phyloP scores from a whole-genome alignment of 140 eudicot species.

The Cichorium intybus region DNA sequence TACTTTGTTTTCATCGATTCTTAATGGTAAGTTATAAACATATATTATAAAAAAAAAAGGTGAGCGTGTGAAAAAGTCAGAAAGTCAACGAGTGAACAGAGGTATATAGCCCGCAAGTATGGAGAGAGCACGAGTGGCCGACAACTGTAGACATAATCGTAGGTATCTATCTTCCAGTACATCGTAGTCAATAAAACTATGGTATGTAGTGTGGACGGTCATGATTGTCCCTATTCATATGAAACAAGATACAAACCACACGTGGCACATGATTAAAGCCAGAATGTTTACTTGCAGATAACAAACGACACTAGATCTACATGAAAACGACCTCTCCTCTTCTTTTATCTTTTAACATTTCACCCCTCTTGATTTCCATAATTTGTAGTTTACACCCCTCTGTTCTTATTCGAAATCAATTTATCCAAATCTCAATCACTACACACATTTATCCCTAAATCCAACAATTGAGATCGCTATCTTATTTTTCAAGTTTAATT shows the following conservation, averaged over 20 bases:
- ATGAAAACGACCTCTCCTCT: conserved; percentile 25
- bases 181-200: conserved; percentile 14
- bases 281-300: conserved; percentile 36
- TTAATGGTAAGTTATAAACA: too few species aligned
- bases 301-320: conserved; percentile 31
- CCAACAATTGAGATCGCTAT: too few species aligned
- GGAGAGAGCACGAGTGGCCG: conserved; percentile 38
- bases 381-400: not conserved
- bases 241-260: conserved; percentile 19
- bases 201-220: conserved; percentile 27
- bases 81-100: conserved; percentile 38
- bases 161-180: conserved; percentile 24
- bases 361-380: not conserved
- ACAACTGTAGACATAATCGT: conserved; percentile 23
- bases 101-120: conserved; percentile 11
- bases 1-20: too few species aligned
- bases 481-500: too few species aligned
- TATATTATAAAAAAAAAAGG: too few species aligned
- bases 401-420: too few species aligned
- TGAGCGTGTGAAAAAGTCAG: conserved; percentile 26
- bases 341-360: not conserved
- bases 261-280: conserved; percentile 25
- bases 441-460: too few species aligned
- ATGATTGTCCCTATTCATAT: conserved; percentile 19
- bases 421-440: too few species aligned